Conservation (phyloP, 2,329 filamentous ascomycete species). For the Aspergillus hortae region DNA sequence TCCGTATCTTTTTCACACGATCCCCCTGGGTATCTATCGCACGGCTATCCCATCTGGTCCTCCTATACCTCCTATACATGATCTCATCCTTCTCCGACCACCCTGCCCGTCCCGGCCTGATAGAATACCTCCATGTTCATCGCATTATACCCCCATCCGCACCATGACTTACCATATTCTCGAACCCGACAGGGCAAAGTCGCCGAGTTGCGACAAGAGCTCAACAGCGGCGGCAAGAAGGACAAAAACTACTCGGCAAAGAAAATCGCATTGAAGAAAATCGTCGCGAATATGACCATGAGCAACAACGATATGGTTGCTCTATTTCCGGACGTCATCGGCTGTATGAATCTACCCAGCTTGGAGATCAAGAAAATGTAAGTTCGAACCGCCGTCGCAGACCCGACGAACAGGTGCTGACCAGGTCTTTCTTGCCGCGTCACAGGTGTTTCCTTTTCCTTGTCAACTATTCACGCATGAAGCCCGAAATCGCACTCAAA, state of each 20-base stretch:
- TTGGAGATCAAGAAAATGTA: slow-evolving; percentile 99
- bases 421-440: background rate
- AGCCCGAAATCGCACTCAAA: slow-evolving; percentile 89
- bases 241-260: slow-evolving; percentile 94
- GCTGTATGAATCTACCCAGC: slow-evolving; percentile 90
- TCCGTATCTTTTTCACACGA: slow-evolving; percentile 1
- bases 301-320: slow-evolving; percentile 99
- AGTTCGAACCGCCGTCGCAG: slow-evolving; percentile 8
- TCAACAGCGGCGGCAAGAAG: slow-evolving; percentile 92
- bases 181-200: slow-evolving; percentile 82
- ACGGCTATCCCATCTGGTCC: background rate
- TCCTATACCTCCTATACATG: background rate
- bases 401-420: slow-evolving; percentile 5
- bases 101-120: background rate
- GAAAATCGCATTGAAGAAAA: slow-evolving; percentile 98
- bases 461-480: slow-evolving; percentile 93
- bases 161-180: slow-evolving; percentile 30
- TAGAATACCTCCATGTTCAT: slow-evolving; percentile 25
- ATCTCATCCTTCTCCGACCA: background rate
- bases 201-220: slow-evolving; percentile 89
- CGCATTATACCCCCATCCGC: slow-evolving; percentile 24
- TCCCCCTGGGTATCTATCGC: background rate
- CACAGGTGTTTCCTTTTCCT: slow-evolving; percentile 96
- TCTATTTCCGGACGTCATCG: slow-evolving; percentile 90
- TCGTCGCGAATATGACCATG: slow-evolving; percentile 99